Evolutionary conservation across 257 asterid genomes (phyloP).

Genomic region (Forsythia viridissima): DNA sequence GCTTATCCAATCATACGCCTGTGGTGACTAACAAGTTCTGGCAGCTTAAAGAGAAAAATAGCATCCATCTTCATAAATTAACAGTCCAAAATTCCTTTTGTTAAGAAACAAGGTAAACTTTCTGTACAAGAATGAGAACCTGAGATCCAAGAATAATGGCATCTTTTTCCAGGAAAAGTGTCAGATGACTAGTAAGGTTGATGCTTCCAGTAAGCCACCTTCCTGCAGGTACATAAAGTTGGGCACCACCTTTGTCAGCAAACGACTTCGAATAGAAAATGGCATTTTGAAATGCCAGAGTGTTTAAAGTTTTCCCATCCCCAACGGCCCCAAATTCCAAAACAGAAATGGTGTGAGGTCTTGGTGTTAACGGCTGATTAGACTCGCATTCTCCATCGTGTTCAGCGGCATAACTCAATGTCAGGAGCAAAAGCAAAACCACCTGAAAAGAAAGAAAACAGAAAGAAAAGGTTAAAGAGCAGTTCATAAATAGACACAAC

Average conservation of each 20-base stretch:
- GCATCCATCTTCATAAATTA: neutral
- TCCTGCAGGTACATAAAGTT: constrained; percentile 93
- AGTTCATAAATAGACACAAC: constrained; percentile 1
- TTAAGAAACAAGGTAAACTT: neutral
- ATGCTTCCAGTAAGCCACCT: constrained; percentile 88
- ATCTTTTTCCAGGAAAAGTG: constrained; percentile 85
- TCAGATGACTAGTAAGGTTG: constrained; percentile 93
- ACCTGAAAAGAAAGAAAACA: constrained; percentile 48
- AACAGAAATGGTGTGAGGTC: constrained; percentile 39
- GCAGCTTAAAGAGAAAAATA: neutral
- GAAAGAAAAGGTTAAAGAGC: constrained; percentile 18
- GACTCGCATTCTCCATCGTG: constrained; percentile 28
- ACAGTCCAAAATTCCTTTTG: neutral
- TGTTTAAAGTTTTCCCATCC: constrained; percentile 63
- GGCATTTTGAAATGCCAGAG: constrained; percentile 95
- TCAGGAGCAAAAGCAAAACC: constrained; percentile 28
- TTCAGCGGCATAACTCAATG: constrained; percentile 13
- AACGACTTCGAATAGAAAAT: constrained; percentile 94
- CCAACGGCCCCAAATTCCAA: constrained; percentile 46
- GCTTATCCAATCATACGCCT: too few relatives aligned
- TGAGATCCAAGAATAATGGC: constrained; percentile 85
- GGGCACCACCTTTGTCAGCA: constrained; percentile 97
- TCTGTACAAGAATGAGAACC: constrained; percentile 39
- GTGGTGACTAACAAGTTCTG: neutral
- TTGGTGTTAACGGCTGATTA: constrained; percentile 29